Conservation (phyloP, 768 basidiomycete species). For the Steccherinum ochraceum region DNA sequence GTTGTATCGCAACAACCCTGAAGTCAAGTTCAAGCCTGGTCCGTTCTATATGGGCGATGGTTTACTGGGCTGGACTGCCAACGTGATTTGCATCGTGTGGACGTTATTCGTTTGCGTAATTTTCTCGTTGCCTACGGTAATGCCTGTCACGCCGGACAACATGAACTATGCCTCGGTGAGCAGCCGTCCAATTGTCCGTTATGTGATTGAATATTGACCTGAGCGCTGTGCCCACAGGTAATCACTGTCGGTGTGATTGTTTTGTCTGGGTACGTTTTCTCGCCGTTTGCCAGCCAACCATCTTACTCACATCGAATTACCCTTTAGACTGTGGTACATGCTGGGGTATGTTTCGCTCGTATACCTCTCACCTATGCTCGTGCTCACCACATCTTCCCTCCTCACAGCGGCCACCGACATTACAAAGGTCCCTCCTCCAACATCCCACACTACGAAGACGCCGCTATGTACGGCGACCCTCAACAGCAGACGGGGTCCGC, state of each 20-base stretch:
- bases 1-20: constrained; percentile 63
- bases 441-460: neutral
- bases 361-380: no score
- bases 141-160: constrained; percentile 61
- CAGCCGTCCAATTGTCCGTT: neutral
- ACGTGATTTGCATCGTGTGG: constrained; percentile 63
- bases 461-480: neutral
- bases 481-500: no score
- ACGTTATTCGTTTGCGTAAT: constrained; percentile 64
- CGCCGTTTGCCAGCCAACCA: neutral
- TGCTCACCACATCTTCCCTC: no score
- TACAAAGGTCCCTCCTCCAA: constrained; percentile 10
- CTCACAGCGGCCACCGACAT: constrained; percentile 7
- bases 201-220: neutral
- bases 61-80: constrained; percentile 51
- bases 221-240: no score
- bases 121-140: constrained; percentile 64
- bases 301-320: neutral
- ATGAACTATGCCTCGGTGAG: constrained; percentile 78
- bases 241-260: constrained; percentile 30
- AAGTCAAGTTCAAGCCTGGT: constrained; percentile 79
- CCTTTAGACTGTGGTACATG: constrained; percentile 5
- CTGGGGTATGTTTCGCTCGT: constrained; percentile 5
- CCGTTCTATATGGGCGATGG: constrained; percentile 83
- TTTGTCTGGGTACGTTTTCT: constrained; percentile 22